Conservation (phyloP, 345 rosid species). For the Durio zibethinus region DNA sequence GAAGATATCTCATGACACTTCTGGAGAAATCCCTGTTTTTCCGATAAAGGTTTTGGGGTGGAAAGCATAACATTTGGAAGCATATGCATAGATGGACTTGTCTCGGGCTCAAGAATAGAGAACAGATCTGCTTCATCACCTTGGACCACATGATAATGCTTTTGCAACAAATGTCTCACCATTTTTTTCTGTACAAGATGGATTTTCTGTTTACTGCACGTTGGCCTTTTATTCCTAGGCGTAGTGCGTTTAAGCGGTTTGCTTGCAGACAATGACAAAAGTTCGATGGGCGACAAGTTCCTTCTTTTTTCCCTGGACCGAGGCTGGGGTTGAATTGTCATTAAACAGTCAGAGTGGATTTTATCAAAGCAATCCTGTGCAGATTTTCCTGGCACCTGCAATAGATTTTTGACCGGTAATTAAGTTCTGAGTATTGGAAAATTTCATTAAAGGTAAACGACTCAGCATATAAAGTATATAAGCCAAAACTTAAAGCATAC, state of each 20-base stretch:
- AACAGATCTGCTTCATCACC: constrained; percentile 59
- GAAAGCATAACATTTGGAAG: constrained; percentile 29
- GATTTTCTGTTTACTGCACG: constrained; percentile 30
- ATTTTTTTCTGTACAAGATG: constrained; percentile 42
- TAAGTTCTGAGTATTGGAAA: neutral
- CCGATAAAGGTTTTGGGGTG: constrained; percentile 40
- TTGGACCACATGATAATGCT: constrained; percentile 43
- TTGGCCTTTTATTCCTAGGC: constrained; percentile 31
- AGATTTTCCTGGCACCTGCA: constrained; percentile 79
- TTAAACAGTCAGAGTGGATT: constrained; percentile 54
- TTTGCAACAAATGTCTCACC: constrained; percentile 56
- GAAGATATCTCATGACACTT: constrained; percentile 35
- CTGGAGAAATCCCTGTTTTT: constrained; percentile 39
- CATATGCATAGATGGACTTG: constrained; percentile 23
- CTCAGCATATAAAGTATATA: constrained; percentile 1
- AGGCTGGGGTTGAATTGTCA: constrained; percentile 56
- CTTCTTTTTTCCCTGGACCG: constrained; percentile 47
- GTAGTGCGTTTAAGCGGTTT: constrained; percentile 50
- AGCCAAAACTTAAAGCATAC: neutral
- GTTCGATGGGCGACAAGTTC: constrained; percentile 38
- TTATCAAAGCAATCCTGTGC: constrained; percentile 80
- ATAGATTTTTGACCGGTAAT: constrained; percentile 11
- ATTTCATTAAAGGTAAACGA: neutral
- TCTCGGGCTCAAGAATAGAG: constrained; percentile 62
- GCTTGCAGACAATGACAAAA: constrained; percentile 64